Evolutionary conservation across 2,329 filamentous ascomycete genomes (phyloP).

Genomic region (Diplodia corticola): DNA sequence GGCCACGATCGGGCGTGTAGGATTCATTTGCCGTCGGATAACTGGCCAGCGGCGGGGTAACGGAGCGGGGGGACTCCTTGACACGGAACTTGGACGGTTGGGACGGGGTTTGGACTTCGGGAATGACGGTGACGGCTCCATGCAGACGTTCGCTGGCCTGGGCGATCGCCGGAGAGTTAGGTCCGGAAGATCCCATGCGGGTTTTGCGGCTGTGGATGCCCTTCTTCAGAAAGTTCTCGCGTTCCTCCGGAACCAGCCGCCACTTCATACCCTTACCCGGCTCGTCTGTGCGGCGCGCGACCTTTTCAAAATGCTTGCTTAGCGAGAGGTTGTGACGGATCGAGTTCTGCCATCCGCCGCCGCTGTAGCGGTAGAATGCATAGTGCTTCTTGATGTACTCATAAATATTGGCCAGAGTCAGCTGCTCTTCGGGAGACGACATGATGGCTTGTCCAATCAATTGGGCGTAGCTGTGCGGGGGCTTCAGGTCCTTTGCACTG

Average conservation of each 20-base stretch:
- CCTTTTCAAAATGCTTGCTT: constrained; percentile 93
- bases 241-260: constrained; percentile 82
- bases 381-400: constrained; percentile 89
- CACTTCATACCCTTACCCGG: constrained; percentile 99
- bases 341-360: constrained; percentile 92
- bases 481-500: constrained; percentile 86
- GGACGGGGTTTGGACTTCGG: constrained; percentile 16
- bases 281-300: constrained; percentile 87
- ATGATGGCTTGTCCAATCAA: constrained; percentile 97
- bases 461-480: constrained; percentile 93
- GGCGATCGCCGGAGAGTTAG: constrained; percentile 62
- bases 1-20: constrained; percentile 56
- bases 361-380: constrained; percentile 84
- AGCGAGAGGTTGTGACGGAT: constrained; percentile 95
- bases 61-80: constrained; percentile 46
- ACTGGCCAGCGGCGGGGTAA: constrained; percentile 49
- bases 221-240: constrained; percentile 84
- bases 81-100: constrained; percentile 30
- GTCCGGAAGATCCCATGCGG: constrained; percentile 61
- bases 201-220: constrained; percentile 46
- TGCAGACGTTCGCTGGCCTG: constrained; percentile 53
- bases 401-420: constrained; percentile 92
- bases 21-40: constrained; percentile 54
- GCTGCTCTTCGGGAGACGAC: constrained; percentile 79
- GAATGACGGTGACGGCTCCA: constrained; percentile 32